Base-by-base conservation (phyloP, 257 asterid genomes). In the Fraxinus anomala region DNA sequence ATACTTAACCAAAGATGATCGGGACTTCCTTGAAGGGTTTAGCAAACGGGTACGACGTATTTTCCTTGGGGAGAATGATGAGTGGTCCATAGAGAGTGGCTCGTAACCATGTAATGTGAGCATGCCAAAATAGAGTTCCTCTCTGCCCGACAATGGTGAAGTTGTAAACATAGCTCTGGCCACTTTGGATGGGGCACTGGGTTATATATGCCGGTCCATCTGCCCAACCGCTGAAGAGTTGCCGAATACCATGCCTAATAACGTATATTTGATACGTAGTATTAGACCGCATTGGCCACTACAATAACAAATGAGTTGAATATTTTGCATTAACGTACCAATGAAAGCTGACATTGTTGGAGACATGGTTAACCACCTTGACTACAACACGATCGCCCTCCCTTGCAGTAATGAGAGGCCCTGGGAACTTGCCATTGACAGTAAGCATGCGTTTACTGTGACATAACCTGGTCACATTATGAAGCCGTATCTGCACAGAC, bases 221-320 rank as follows among this genome's bases (percentile, higher is more conserved):
- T 4, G 92, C 86, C 97, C 97, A 90, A 31, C 91, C 97, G 17
- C 85, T 90, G 65, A 39, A 75, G 17, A 90, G 66, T 76, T 92
- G 97, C 73, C 91, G 39, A 75, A 92, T 67, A 11, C 95, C 97
- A 40, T 92, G 97, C 97, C 97, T 88, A 74, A n/a, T n/a, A n/a
- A 21, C 4, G 28, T 54, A 26, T 26, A 28, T 28, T 54, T n/a
- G 10, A 21, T 7, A 56, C 10, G 13, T 7, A n/a, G 11, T 56
- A 17, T 56, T 56, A 56, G 63, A 56, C 24, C 28, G 7, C 9
- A 6, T 17, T 56, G 24, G 7, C 11, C 6, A 6, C 2, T 42
- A 42, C 66, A 21, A 56, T 19, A 51, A 4, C 1, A 21, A 51
- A 6, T 4, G 1, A 56, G 28, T 56, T n/a, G 24, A 56, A 21